Base-by-base conservation (phyloP, 441 rosid species). In the Populus hybrid region DNA sequence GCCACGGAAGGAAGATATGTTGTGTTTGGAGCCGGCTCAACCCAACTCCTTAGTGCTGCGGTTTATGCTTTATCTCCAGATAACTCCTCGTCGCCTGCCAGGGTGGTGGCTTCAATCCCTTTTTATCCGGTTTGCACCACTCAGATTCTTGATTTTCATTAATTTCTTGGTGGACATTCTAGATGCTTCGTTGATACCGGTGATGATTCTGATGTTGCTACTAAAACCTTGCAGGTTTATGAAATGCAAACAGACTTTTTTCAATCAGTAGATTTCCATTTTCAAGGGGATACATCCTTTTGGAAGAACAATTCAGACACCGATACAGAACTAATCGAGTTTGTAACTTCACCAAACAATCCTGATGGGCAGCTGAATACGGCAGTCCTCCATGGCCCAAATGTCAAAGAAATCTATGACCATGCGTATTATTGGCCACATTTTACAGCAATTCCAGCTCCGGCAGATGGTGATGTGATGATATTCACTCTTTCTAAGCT, bases 351-450 rank as follows among this genome's bases (percentile, higher is more conserved):
- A 64, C 95, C 97, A 0, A 90, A 91, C 82, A 92, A 92, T 82
- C 95, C 95, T 18, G 92, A 91, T 74, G 97, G 95, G 2, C 78
- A 80, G 59, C 40, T 84, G 67, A 88, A 88, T 23, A 78, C 77
- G 75, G 85, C 90, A 3, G 80, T 90, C 82, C 83, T 93, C 72
- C 50, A 80, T 1, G 94, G 90, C 33, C 78, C 89, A 2, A 69
- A 84, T 76, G 89, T 77, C 21, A 90, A 85, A 86, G 42, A 77
- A 68, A 77, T 93, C 2, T 65, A 90, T 76, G 95, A 90, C 79
- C 81, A 72, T 38, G 95, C 97, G 2, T 93, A 93, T 50, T 90
- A 88, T 59, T 89, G 95, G 97, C 97, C 93, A 8, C 88, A 88
- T 79, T 93, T 82, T 74, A 84, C 97, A 12, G 80, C 90, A 23